Evolutionary conservation across 345 rosid species (phyloP).

Genomic region (Adansonia digitata): DNA sequence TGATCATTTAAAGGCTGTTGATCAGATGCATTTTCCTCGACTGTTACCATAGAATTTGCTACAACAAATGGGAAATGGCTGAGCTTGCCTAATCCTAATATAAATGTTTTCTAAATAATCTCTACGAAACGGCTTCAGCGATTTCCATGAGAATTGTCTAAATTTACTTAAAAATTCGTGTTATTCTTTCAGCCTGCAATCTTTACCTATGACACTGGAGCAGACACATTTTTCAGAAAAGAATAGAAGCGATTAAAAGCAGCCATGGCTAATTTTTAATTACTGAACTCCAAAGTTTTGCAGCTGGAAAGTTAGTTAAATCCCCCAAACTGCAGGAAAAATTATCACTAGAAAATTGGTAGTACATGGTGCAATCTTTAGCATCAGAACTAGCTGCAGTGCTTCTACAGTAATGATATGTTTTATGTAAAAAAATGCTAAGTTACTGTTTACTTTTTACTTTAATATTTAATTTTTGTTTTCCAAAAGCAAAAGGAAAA

Average conservation of each 20-base stretch:
- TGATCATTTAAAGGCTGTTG: background rate
- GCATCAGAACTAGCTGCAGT: background rate
- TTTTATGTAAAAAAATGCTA: background rate
- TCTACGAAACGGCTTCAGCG: background rate
- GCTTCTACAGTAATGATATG: background rate
- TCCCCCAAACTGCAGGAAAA: background rate
- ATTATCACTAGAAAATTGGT: background rate
- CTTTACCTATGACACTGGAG: background rate
- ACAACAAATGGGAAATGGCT: background rate
- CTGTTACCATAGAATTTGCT: background rate
- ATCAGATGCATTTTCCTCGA: background rate
- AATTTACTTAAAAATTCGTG: too few relatives aligned
- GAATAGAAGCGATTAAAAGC: background rate
- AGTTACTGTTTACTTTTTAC: too few relatives aligned
- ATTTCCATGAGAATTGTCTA: background rate
- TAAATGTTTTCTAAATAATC: background rate
- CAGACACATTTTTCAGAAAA: background rate
- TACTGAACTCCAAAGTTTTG: background rate
- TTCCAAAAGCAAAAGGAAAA: too few relatives aligned
- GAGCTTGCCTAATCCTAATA: background rate
- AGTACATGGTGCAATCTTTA: background rate
- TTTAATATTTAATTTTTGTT: too few relatives aligned
- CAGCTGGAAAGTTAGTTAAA: background rate
- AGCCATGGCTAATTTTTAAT: background rate
- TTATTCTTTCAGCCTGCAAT: background rate